Percentiles rank a stretch among this genome's conserved stretches.
phyloP scores from a whole-genome alignment of 2,329 filamentous ascomycete species.

The Microcyclospora pomicola region DNA sequence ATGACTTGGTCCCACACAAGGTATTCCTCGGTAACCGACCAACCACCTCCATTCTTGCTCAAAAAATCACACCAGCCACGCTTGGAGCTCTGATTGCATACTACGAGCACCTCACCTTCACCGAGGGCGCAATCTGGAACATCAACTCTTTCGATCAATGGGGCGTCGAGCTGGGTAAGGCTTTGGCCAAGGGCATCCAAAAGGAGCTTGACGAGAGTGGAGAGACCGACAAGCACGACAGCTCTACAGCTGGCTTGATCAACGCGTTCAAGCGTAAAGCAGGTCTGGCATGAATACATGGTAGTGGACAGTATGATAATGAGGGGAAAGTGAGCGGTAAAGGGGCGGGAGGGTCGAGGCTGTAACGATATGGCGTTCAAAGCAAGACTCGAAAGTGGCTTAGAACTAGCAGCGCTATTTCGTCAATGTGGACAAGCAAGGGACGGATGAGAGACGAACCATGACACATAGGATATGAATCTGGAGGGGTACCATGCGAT shows the following conservation, averaged over 20 bases:
- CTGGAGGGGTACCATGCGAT: too few relatives aligned
- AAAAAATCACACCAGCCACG: constrained; percentile 85
- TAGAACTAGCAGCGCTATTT: too few relatives aligned
- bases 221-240: constrained; percentile 61
- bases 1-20: constrained; percentile 87
- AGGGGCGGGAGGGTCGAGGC: too few relatives aligned
- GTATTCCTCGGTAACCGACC: constrained; percentile 96
- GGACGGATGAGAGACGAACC: too few relatives aligned
- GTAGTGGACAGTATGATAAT: neutral
- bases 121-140: constrained; percentile 95
- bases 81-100: constrained; percentile 93
- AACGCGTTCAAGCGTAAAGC: constrained; percentile 78
- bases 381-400: too few relatives aligned
- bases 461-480: too few relatives aligned
- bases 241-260: constrained; percentile 78
- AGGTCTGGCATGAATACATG: constrained; percentile 20
- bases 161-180: constrained; percentile 97
- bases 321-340: too few relatives aligned
- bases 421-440: too few relatives aligned
- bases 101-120: constrained; percentile 98
- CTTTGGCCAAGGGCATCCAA: constrained; percentile 58
- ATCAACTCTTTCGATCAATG: constrained; percentile 99
- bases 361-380: too few relatives aligned
- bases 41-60: constrained; percentile 85
- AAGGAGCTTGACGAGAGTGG: constrained; percentile 70